Evolutionary conservation across 768 basidiomycete genomes (phyloP).

Genomic region (Mycena galopus): DNA sequence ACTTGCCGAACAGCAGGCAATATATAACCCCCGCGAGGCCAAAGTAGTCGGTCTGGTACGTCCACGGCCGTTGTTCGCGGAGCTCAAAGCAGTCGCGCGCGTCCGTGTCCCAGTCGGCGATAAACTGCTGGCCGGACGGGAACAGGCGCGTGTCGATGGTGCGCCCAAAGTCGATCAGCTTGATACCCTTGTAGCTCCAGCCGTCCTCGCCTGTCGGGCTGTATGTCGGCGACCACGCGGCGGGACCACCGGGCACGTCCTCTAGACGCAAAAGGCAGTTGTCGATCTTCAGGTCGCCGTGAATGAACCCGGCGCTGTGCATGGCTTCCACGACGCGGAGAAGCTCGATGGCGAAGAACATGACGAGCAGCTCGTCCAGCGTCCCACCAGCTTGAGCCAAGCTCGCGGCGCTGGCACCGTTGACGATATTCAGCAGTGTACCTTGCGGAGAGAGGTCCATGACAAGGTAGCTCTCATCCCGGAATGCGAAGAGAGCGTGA

Average conservation of each 20-base stretch:
- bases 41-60: slow-evolving; percentile 95
- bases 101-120: slow-evolving; percentile 91
- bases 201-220: slow-evolving; percentile 83
- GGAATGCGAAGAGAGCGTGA: slow-evolving; percentile 84
- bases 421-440: slow-evolving; percentile 92
- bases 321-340: slow-evolving; percentile 85
- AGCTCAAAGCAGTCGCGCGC: slow-evolving; percentile 94
- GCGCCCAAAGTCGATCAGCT: slow-evolving; percentile 97
- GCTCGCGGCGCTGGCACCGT: slow-evolving; percentile 81
- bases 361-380: slow-evolving; percentile 92
- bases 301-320: slow-evolving; percentile 88
- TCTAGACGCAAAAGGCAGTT: slow-evolving; percentile 96
- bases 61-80: slow-evolving; percentile 87
- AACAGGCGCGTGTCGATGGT: slow-evolving; percentile 90
- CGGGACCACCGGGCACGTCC: slow-evolving; percentile 77
- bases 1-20: slow-evolving; percentile 97
- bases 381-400: slow-evolving; percentile 84
- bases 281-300: slow-evolving; percentile 99
- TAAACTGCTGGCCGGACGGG: slow-evolving; percentile 82
- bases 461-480: slow-evolving; percentile 91
- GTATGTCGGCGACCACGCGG: slow-evolving; percentile 83
- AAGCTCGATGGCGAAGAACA: slow-evolving; percentile 96
- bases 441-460: slow-evolving; percentile 93
- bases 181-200: slow-evolving; percentile 91
- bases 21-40: slow-evolving; percentile 96